Base-by-base conservation (phyloP, 2,329 filamentous ascomycete genomes). In the Diaporthe batatas region DNA sequence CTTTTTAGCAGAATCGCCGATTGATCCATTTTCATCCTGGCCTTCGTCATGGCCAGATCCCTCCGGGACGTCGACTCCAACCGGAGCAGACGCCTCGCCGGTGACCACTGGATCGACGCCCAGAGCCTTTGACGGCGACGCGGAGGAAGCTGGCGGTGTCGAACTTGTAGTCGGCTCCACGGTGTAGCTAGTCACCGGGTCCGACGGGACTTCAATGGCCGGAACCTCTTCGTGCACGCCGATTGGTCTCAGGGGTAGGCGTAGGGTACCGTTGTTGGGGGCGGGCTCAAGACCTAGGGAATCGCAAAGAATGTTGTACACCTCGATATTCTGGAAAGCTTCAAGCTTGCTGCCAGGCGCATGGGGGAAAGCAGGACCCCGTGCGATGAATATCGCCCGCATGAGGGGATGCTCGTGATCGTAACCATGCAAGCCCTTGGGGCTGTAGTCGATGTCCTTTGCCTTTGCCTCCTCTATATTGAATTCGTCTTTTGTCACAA, bases 241-340 rank as follows among this genome's bases (percentile, higher is more conserved):
- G 16, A 90, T 79, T 0, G 91, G 86, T 72, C 86, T 87, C 32
- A 96, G 83, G 0, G 93, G 93, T 16, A 96, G 86, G 14, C 91
- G 87, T 7, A 98, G 84, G 0, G 95, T 98, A 65, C 96, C 96
- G 79, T 98, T 98, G 80, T 98, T 98, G 0, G 93, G 90, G 70
- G 87, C 87, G 0, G 95, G 93, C 3, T 80, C 81, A 72, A 98
- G 84, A 16, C 92, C 91, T 34, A 98, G 83, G 0, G 94, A 95
- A 82, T 98, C 95, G 80, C 96, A 98, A 57, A 98, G 83, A 75
- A 98, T 94, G 79, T 98, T 98, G 84, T 98, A 98, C 11, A 98
- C 93, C 78, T 98, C 93, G 73, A 91, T 95, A 76, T 98, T 98
- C 89, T 98, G 93, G 81, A 98, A 98, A 4, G 88, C 86, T 42